Evolutionary conservation across 2,329 filamentous ascomycete genomes (phyloP), one percentile per base, ranked within the genome.

Genomic region (Trichoderma sp.): DNA sequence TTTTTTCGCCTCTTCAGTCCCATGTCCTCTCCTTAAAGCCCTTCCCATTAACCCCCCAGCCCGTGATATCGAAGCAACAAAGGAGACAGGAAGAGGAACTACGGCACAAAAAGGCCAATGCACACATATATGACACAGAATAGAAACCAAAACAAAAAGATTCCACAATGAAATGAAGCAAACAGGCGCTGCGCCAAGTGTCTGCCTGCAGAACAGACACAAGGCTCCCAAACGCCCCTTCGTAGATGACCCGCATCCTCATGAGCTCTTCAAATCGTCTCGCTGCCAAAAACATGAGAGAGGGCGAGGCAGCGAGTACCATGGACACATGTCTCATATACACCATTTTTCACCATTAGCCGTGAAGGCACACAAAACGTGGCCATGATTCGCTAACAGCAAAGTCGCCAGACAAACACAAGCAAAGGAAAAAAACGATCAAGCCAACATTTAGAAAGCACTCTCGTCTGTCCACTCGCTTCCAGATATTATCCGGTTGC

Each of bases 381-480:
- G 39, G 24, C 24, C 30, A 57, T 9, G 43, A 15, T 26, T 32
- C 28, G 43, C 15, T 51, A 57, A 32, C 28, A 26, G 32, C 39
- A 21, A 28, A 39, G n/a, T 32, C 9, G 26, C 26, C 53, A 24
- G 36, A 8, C 56, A 8, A 61, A 15, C 7, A 61, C 2, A 62
- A 11, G 21, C 47, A 39, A 63, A n/a, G 34, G 60, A n/a, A n/a
- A n/a, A 18, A 15, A 28, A 43, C 11, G 6, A 47, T 7, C 24
- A 28, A 56, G 34, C n/a, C 30, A 12, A 26, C 30, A 2, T 12
- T 82, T 77, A 89, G 76, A 85, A 90, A 43, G 83, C 86, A 78
- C 91, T 89, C 78, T 91, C 89, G 74, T 91, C 89, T 2, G 88
- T 90, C 89, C 89, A 91, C 77, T 91, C 89, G 79, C 88, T 90